Evolutionary conservation across 192 early-diverging fungal genomes (phyloP).

Genomic region (Rhizophagus clarus): DNA sequence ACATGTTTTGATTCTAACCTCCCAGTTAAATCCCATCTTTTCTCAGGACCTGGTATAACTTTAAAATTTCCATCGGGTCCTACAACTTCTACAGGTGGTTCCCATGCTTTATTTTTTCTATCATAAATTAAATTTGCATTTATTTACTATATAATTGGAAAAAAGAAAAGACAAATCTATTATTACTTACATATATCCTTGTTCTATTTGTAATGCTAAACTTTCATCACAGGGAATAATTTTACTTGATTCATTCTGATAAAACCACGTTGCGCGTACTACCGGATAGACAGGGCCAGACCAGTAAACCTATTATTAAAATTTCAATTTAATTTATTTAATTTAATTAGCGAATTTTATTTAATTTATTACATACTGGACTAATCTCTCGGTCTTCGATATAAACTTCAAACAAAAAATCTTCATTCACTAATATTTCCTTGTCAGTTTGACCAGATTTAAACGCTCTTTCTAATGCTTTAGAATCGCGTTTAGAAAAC

Average conservation of each 20-base stretch:
- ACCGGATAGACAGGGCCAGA: slow-evolving; percentile 79
- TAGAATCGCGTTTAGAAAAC: slow-evolving; percentile 59
- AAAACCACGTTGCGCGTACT: slow-evolving; percentile 85
- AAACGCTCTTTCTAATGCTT: slow-evolving; percentile 57
- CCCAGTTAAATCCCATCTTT: slow-evolving; percentile 78
- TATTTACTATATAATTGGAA: neutral
- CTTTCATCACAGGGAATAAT: slow-evolving; percentile 84
- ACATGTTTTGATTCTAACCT: slow-evolving; percentile 77
- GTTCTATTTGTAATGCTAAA: slow-evolving; percentile 76
- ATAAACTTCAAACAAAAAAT: slow-evolving; percentile 80
- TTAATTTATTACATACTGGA: slow-evolving; percentile 38
- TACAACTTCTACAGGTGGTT: slow-evolving; percentile 24
- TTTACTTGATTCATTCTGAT: slow-evolving; percentile 59
- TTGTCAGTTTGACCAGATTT: slow-evolving; percentile 36
- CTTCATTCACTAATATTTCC: slow-evolving; percentile 72
- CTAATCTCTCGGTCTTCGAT: slow-evolving; percentile 66
- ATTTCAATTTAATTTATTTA: neutral
- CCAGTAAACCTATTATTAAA: slow-evolving; percentile 71
- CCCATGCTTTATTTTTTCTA: slow-evolving; percentile 65
- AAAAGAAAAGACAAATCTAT: neutral
- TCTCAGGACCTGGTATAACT: slow-evolving; percentile 34
- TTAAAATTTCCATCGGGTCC: slow-evolving; percentile 34
- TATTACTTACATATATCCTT: slow-evolving; percentile 64
- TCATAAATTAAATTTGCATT: neutral
- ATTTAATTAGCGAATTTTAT: neutral